A percentile compares a stretch with the other conserved stretches of the same genome.
phyloP scores from a whole-genome alignment of 345 rosid genomes.

The Pelargonium nanum region DNA sequence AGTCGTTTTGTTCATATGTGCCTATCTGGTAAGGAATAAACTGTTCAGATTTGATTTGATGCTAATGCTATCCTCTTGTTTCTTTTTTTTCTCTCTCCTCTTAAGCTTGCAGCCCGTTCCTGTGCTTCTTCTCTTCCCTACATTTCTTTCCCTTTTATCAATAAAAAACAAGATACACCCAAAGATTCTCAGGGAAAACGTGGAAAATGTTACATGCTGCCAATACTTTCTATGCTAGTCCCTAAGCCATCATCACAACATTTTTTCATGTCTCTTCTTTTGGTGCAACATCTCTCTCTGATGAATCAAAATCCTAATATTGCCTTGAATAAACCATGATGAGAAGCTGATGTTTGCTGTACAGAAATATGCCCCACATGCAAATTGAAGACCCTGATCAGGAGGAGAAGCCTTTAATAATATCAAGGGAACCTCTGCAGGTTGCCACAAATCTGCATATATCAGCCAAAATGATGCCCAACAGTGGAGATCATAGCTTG shows the following conservation, averaged over 20 bases:
- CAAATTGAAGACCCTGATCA: constrained; percentile 16
- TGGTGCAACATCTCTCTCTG: neutral
- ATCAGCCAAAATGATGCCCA: neutral
- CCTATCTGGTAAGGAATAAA: neutral
- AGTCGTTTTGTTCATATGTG: neutral
- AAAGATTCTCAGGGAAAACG: constrained; percentile 10
- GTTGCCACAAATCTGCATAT: constrained; percentile 9
- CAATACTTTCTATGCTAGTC: neutral
- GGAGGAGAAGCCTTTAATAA: constrained; percentile 8
- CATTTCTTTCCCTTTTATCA: constrained; percentile 3
- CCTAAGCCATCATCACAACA: constrained; percentile 2
- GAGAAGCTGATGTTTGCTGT: constrained; percentile 2
- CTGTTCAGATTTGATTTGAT: constrained; percentile 5
- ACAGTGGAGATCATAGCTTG: no score
- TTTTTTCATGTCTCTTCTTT: constrained; percentile 11
- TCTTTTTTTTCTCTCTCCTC: constrained; percentile 9
- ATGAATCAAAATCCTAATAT: neutral
- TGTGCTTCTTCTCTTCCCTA: constrained; percentile 11
- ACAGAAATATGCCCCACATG: constrained; percentile 20
- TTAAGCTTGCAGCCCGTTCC: neutral
- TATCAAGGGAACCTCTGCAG: constrained; percentile 6
- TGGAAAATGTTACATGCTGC: constrained; percentile 7
- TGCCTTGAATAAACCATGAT: neutral
- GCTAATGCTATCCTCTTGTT: neutral
- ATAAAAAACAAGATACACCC: neutral